Percentiles rank a stretch among this genome's conserved stretches.
These are phyloP conservation scores for Protomyces inundatus DNA, from an alignment of 1,139 yeast species.

Conservation along the genomic window DNA sequence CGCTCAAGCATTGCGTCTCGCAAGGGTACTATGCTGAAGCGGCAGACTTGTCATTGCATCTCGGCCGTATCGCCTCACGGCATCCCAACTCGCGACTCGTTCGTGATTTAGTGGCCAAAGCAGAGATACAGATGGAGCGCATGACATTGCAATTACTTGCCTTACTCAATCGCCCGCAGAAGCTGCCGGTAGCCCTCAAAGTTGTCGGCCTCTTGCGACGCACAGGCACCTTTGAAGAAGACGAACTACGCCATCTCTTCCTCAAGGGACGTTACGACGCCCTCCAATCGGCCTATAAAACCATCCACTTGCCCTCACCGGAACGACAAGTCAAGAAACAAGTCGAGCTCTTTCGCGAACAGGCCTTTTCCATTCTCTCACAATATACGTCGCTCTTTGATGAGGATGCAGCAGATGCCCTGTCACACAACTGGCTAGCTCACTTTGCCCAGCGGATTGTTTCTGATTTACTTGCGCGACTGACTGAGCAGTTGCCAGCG, in stretches of 20 bases:
- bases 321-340: slow-evolving; percentile 70
- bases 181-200: slow-evolving; percentile 70
- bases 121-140: slow-evolving; percentile 40
- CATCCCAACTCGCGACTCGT: slow-evolving; percentile 62
- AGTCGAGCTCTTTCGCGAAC: slow-evolving; percentile 79
- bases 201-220: slow-evolving; percentile 70
- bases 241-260: slow-evolving; percentile 38
- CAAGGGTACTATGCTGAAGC: slow-evolving; percentile 90
- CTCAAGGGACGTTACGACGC: slow-evolving; percentile 40
- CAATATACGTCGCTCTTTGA: slow-evolving; percentile 62
- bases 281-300: slow-evolving; percentile 46
- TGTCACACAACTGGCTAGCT: slow-evolving; percentile 40
- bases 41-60: slow-evolving; percentile 67
- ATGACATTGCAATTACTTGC: slow-evolving; percentile 56
- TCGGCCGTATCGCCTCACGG: slow-evolving; percentile 60
- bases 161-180: slow-evolving; percentile 66
- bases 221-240: slow-evolving; percentile 36
- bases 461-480: slow-evolving; percentile 38
- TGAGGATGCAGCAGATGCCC: slow-evolving; percentile 29
- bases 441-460: slow-evolving; percentile 45
- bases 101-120: slow-evolving; percentile 44
- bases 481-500: slow-evolving; percentile 41
- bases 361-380: slow-evolving; percentile 65
- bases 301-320: slow-evolving; percentile 43
- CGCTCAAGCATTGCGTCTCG: slow-evolving; percentile 74